These are phyloP conservation scores for Mitosporidium daphniae DNA, from an alignment of 371 early-diverging fungal species.

Conservation along the genomic window DNA sequence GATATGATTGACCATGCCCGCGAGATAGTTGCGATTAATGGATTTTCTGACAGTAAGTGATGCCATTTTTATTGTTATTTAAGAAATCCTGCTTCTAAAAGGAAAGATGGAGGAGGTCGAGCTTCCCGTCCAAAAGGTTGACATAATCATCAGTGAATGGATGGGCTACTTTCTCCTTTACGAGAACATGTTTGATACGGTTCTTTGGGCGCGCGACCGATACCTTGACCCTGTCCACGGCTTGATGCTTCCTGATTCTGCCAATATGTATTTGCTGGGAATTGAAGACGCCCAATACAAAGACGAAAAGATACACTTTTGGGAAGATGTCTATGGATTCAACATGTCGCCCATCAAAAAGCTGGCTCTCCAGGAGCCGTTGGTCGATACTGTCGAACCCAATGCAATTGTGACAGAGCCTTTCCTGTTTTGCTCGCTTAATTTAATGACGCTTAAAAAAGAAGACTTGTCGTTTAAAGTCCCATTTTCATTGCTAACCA, in stretches of 20 bases:
- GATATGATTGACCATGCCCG: conserved; percentile 65
- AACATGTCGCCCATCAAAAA: conserved; percentile 49
- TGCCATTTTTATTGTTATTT: neutral
- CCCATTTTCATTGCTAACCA: conserved; percentile 29
- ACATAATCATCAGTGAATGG: conserved; percentile 88
- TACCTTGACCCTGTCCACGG: conserved; percentile 32
- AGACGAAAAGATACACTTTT: conserved; percentile 39
- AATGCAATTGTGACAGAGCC: conserved; percentile 28
- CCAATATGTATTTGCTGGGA: conserved; percentile 50
- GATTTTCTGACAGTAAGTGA: conserved; percentile 24
- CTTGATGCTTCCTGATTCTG: conserved; percentile 34
- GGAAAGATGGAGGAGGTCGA: conserved; percentile 76
- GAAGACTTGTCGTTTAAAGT: conserved; percentile 38
- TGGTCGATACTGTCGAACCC: conserved; percentile 54
- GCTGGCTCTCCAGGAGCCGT: conserved; percentile 45
- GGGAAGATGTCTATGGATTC: conserved; percentile 57
- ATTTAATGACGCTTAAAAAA: conserved; percentile 31
- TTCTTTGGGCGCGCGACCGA: conserved; percentile 60
- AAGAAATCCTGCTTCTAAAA: conserved; percentile 23
- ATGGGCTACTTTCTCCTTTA: conserved; percentile 78
- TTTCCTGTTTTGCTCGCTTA: conserved; percentile 32
- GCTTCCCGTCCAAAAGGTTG: conserved; percentile 37
- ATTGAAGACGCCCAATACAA: conserved; percentile 66
- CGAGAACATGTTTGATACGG: conserved; percentile 88
- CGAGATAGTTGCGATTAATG: conserved; percentile 50